A percentile compares a stretch with the other conserved stretches of the same genome.
Conservation (phyloP, 208 protist species). For the Angomonas ambiguus region DNA sequence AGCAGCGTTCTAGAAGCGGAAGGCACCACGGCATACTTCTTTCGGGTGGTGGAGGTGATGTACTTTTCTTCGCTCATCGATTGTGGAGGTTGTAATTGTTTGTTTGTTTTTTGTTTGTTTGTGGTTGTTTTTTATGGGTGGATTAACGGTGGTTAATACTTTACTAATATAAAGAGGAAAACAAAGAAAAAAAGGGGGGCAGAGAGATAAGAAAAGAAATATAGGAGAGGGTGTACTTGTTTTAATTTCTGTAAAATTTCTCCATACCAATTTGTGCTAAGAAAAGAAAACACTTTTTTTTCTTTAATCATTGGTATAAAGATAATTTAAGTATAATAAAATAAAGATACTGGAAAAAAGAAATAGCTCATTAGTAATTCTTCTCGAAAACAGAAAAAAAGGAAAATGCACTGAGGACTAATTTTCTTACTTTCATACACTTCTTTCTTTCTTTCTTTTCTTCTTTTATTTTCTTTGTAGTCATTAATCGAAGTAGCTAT, state of each 20-base stretch:
- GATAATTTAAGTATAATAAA: no score
- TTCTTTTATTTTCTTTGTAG: neutral
- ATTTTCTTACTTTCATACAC: neutral
- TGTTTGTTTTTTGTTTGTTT: conserved; percentile 26
- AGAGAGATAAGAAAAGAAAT: conserved; percentile 13
- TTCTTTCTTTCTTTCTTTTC: neutral
- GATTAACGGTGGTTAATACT: neutral
- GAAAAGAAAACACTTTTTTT: conserved; percentile 2
- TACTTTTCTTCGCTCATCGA: conserved; percentile 5
- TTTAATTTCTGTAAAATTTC: neutral
- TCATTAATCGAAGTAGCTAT: no score
- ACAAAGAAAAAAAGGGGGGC: neutral
- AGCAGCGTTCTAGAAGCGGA: conserved; percentile 46
- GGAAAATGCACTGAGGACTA: no score
- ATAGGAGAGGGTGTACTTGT: neutral
- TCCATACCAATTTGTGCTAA: neutral
- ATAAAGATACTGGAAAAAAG: no score
- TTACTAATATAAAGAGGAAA: neutral
- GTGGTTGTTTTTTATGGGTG: neutral
- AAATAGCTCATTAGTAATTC: no score
- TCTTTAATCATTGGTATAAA: neutral
- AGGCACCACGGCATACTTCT: conserved; percentile 52
- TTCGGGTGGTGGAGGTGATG: conserved; percentile 38
- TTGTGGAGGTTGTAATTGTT: no score
- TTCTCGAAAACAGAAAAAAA: neutral